Conservation (phyloP, 2,329 filamentous ascomycete genomes). For the Cladosporium sp. region DNA sequence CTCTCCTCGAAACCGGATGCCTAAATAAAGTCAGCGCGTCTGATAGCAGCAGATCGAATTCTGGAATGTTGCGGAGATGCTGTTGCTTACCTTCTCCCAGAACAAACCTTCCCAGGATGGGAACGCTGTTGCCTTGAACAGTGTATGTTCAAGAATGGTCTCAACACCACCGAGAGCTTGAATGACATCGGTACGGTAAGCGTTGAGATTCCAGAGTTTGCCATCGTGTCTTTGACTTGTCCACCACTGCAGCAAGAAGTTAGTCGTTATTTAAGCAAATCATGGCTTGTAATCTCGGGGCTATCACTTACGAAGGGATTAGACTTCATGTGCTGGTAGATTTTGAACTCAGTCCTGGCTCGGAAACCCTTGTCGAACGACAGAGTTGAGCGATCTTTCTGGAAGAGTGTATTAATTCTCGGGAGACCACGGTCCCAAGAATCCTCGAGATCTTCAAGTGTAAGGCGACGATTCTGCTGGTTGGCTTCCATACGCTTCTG, state of each 20-base stretch:
- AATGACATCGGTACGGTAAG: conserved; percentile 94
- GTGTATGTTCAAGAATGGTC: conserved; percentile 91
- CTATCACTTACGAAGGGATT: conserved; percentile 66
- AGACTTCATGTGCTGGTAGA: conserved; percentile 98
- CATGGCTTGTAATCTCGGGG: conserved; percentile 41
- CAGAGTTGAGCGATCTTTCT: conserved; percentile 93
- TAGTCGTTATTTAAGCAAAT: too few relatives aligned
- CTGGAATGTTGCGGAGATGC: conserved; percentile 29
- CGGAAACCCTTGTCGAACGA: conserved; percentile 99
- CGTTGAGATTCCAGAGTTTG: conserved; percentile 95
- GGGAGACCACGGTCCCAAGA: conserved; percentile 97
- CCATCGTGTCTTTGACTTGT: conserved; percentile 95
- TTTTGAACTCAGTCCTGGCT: conserved; percentile 91
- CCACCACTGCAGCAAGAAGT: conserved; percentile 62
- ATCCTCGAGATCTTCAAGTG: conserved; percentile 92
- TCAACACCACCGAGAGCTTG: conserved; percentile 95
- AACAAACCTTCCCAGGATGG: conserved; percentile 96
- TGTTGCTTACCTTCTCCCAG: conserved; percentile 56
- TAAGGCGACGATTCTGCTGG: conserved; percentile 91
- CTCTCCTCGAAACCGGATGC: conserved; percentile 38
- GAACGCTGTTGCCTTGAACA: conserved; percentile 95
- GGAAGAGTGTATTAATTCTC: conserved; percentile 97
- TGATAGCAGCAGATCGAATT: conserved; percentile 29
- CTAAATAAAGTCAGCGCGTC: conserved; percentile 14
- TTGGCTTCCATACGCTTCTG: conserved; percentile 97